Percentiles rank a stretch among this genome's conserved stretches.
Evolutionary conservation across 495 filamentous ascomycete species (phyloP).

Genomic region (Tuber aestivum): DNA sequence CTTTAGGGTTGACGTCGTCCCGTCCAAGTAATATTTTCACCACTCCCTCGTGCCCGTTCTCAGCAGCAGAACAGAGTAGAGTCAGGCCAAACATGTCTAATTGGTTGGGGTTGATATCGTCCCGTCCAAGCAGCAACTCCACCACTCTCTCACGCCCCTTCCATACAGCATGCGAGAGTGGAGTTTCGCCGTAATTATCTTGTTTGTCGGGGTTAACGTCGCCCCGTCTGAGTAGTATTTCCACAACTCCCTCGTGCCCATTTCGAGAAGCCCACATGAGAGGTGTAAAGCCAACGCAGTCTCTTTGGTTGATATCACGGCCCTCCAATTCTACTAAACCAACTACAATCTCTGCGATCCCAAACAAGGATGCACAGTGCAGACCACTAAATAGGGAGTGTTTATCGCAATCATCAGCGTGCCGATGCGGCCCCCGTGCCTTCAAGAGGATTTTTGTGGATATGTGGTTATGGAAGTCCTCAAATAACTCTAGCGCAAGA

Average conservation of each 20-base stretch:
- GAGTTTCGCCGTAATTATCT: not conserved
- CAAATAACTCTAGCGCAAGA: not conserved
- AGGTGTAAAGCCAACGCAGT: not conserved
- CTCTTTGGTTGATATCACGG: not conserved
- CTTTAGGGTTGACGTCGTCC: too few species aligned
- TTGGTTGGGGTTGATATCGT: not conserved
- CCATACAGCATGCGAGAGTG: not conserved
- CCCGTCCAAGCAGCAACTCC: not conserved
- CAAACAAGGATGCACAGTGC: not conserved
- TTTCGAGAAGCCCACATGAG: not conserved
- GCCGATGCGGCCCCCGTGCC: not conserved
- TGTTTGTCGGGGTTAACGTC: not conserved
- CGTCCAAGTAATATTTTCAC: too few species aligned
- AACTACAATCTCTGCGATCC: not conserved
- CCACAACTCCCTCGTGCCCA: not conserved
- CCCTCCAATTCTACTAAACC: not conserved
- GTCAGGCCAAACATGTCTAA: not conserved
- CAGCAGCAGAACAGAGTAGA: too few species aligned
- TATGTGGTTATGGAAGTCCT: not conserved
- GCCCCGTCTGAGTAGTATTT: not conserved
- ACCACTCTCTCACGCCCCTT: not conserved
- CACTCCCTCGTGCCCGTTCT: too few species aligned
- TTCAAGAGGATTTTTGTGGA: not conserved
- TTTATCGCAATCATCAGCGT: not conserved
- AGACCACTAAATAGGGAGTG: not conserved